Conservation (phyloP, 2,329 filamentous ascomycete species). For the Fusarium sublunatum region DNA sequence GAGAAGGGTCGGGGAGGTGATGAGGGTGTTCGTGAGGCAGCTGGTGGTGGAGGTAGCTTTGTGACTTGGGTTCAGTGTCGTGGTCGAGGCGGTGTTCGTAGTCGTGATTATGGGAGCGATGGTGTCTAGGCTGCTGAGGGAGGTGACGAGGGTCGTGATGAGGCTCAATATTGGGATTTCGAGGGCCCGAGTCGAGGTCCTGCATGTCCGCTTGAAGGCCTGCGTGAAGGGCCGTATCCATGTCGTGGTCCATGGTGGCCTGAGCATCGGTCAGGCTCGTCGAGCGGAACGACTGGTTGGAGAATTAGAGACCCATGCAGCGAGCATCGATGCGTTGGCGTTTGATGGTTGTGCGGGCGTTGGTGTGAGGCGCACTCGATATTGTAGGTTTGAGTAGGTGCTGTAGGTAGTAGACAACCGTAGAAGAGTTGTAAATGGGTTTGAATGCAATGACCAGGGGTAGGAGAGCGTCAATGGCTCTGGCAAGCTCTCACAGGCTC, state of each 20-base stretch:
- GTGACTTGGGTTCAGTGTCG: conserved; percentile 25
- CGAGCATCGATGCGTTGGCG: conserved; percentile 62
- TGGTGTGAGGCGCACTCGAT: conserved; percentile 39
- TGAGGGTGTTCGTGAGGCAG: conserved; percentile 35
- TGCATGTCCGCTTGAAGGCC: conserved; percentile 46
- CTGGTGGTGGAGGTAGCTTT: conserved; percentile 42
- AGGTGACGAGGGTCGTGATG: conserved; percentile 40
- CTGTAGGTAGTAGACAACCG: conserved; percentile 25
- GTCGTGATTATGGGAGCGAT: conserved; percentile 47
- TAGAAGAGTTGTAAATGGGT: conserved; percentile 25
- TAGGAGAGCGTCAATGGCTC: conserved; percentile 26
- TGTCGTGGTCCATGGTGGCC: conserved; percentile 61
- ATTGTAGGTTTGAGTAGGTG: conserved; percentile 34
- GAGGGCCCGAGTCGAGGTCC: conserved; percentile 39
- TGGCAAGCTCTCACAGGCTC: conserved; percentile 33
- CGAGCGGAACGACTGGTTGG: conserved; percentile 56
- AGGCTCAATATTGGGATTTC: conserved; percentile 43
- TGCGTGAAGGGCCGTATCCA: conserved; percentile 49
- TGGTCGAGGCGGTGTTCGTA: conserved; percentile 43
- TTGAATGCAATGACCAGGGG: conserved; percentile 31
- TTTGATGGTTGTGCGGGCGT: conserved; percentile 50
- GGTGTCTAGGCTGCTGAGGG: conserved; percentile 48
- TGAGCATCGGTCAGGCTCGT: conserved; percentile 58
- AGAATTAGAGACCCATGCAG: conserved; percentile 58
- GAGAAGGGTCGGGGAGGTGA: conserved; percentile 33